Evolutionary conservation across 2,329 filamentous ascomycete genomes (phyloP), one percentile per base, ranked within the genome.

Genomic region (Microthyrium microscopicum): DNA sequence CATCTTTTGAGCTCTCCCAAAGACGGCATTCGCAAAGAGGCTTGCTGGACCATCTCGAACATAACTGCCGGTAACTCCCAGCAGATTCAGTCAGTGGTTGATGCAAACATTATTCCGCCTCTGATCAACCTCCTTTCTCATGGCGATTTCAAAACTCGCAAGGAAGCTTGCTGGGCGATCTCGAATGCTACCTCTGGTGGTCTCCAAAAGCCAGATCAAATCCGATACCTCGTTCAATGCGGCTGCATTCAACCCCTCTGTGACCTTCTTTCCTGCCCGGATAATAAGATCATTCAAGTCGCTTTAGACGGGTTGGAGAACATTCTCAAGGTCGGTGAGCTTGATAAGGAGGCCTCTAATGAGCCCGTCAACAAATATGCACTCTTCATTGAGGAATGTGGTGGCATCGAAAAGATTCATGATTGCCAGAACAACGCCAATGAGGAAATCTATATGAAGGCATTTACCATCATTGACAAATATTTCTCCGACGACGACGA

Each of bases 391-490:
- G 89, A 98, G 62, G 89, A 98, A 61, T 92, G 85, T 46, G 83
- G 84, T 51, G 89, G 89, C 44, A 98, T 98, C 89, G 89, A 95
- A 67, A 95, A 95, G 77, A 95, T 98, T 47, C 89, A 98, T 62
- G 87, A 95, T 48, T 95, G 89, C 72, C 89, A 98, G 68, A 94
- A 91, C 66, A 98, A 98, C 51, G 87, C 87, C 65, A 98, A 98
- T 62, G 89, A 98, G 63, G 89, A 98, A 62, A 98, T 98, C 48
- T 98, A 98, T 70, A 95, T 98, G 87, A 98, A 98, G 74, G 89
- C 89, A 0, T 98, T 95, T 70, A 95, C 92, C 70, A 98, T 98
- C 60, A 98, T 98, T 46, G 89, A 98, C 70, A 94, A 94, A 67
- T 98, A 98, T 71, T 98, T 98, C 66, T 94, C 85, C 0, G 89